Percentiles rank a stretch among this genome's conserved stretches.
phyloP scores from a whole-genome alignment of 2,329 filamentous ascomycete species.

The Paramyrothecium sp. region DNA sequence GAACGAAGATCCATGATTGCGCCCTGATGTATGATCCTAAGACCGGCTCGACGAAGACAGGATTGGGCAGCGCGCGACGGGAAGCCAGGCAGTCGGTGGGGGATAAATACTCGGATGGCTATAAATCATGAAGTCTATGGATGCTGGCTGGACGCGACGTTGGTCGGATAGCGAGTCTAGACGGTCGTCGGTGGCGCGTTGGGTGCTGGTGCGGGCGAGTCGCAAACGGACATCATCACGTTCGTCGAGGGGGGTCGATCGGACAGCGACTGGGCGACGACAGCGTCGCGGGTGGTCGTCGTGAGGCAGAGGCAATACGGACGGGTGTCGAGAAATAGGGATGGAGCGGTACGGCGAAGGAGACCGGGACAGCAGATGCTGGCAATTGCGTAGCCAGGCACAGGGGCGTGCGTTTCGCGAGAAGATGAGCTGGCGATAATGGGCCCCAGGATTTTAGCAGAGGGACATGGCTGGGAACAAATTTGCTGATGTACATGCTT shows the following conservation, averaged over 20 bases:
- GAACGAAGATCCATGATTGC: constrained; percentile 49
- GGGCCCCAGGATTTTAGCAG: neutral
- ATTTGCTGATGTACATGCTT: neutral
- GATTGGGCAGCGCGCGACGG: constrained; percentile 1
- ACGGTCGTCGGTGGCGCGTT: constrained; percentile 1
- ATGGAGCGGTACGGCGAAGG: neutral
- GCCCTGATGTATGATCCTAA: neutral
- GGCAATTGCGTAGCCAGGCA: neutral
- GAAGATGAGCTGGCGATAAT: neutral
- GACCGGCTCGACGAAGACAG: neutral
- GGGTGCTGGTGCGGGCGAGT: constrained; percentile 10
- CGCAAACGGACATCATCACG: constrained; percentile 21
- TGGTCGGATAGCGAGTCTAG: neutral
- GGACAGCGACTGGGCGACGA: neutral
- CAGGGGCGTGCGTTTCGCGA: neutral
- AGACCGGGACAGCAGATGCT: neutral
- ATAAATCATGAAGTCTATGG: neutral
- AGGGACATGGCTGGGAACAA: neutral
- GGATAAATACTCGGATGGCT: neutral
- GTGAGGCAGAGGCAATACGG: neutral
- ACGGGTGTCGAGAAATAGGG: neutral
- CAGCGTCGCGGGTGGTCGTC: neutral
- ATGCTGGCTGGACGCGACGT: neutral
- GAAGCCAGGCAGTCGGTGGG: neutral
- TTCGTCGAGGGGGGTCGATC: neutral